Base-by-base conservation (phyloP, 2,329 filamentous ascomycete genomes). In the Scolecobasidium constrictum region DNA sequence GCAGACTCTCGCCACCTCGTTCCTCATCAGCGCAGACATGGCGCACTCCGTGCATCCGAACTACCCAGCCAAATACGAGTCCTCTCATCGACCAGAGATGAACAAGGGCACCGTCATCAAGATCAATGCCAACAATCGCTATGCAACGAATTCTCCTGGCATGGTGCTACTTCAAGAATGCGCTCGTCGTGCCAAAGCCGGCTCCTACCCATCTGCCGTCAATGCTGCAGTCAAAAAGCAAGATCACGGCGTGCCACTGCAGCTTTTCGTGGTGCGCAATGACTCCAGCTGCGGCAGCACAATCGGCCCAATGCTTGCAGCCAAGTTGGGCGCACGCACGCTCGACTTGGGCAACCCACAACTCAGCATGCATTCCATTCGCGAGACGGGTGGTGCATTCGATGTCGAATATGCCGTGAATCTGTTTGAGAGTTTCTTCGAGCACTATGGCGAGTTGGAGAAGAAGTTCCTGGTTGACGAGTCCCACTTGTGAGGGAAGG, bases 61-160 rank as follows among this genome's bases (percentile, higher is more conserved):
- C 68, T 98, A 95, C 61, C 73, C 80, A 4, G 78, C 68, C 52
- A 96, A 96, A 65, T 94, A 96, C 65, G 92, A 98, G 67, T 65
- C 78, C 26, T 83, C 86, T 53, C 92, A 98, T 66, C 78, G 85
- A 50, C 92, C 92, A 4, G 81, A 88, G 63, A 93, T 98, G 75
- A 98, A 98, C 73, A 85, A 86, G 62, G 92, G 92, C 40, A 86
- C 86, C 3, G 90, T 96, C 36, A 87, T 98, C 70, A 98, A 98
- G 68, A 75, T 98, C 70, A 98, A 98, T 59, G 92, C 92, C 49
- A 98, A 96, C 62, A 86, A 92, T 52, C 82, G 88, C 48, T 98
- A 98, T 65, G 87, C 90, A 21, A 98, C 92, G 43, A 96, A 95
- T 68, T 86, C 86, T 0, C 92, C 92, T 2, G 92, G 92, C 26